phyloP scores from a whole-genome alignment of 176 grass and related monocot species.

The Lolium perenne region DNA sequence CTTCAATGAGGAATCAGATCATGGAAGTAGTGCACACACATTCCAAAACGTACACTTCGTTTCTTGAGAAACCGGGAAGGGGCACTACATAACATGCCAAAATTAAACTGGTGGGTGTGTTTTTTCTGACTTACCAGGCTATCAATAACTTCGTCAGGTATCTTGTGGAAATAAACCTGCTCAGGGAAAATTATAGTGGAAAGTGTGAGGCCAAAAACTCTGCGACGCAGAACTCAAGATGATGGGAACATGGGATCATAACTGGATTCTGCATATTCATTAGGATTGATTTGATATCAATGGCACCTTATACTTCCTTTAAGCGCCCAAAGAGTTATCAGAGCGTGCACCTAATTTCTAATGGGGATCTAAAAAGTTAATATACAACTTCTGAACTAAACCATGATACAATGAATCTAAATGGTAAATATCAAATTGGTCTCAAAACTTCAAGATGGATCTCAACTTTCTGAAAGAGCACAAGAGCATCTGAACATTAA shows the following conservation, averaged over 20 bases:
- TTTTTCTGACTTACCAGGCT: conserved; percentile 66
- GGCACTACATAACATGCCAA: background rate
- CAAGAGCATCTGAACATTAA: background rate
- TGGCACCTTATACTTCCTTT: background rate
- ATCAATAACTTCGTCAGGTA: conserved; percentile 85
- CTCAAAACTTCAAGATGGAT: background rate
- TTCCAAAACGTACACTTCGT: background rate
- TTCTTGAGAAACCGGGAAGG: background rate
- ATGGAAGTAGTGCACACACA: background rate
- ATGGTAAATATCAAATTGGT: conserved; percentile 14
- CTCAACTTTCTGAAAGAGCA: conserved; percentile 4
- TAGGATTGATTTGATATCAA: conserved; percentile 10
- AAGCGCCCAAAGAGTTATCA: background rate
- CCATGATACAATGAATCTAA: conserved; percentile 6
- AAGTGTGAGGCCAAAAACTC: conserved; percentile 32
- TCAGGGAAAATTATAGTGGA: conserved; percentile 37
- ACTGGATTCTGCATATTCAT: background rate
- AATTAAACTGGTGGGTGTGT: background rate
- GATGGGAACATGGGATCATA: conserved; percentile 17
- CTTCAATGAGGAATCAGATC: background rate
- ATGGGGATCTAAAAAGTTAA: conserved; percentile 4
- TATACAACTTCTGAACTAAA: conserved; percentile 1
- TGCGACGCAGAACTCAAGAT: background rate
- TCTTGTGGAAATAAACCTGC: conserved; percentile 95
- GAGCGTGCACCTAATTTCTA: conserved; percentile 3